Evolutionary conservation across 208 protist species (phyloP), one percentile per base, ranked within the genome.

Genomic region (Lotmaria passim): DNA sequence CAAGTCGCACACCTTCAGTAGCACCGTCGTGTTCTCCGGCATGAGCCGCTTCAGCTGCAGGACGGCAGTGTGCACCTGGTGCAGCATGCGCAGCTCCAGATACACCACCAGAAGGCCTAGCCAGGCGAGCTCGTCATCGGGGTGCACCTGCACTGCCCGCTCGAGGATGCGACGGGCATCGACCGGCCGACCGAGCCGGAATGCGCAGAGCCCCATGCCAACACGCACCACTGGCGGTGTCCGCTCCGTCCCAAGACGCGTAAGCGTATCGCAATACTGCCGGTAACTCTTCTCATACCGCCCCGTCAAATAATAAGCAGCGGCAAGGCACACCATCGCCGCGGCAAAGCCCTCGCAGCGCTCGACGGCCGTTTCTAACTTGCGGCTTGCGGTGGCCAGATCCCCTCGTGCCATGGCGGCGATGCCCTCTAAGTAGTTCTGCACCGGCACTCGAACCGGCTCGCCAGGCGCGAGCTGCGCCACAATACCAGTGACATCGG

Each of bases 141-240:
- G 61, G 66, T 94, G 73, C 30, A 89, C 73, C 64, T 83, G 72
- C 36, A 86, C 44, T 7, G 87, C 89, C 3, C 85, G 78, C 60
- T 93, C 82, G 17, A 96, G 71, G 46, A 81, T 83, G 66, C 82
- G 78, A 62, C 85, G 60, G 15, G 91, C 86, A 50, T 85, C 78
- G 8, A 75, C 75, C 0, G 78, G 67, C 0, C 79, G 59, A 24
- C 74, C 47, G n/a, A 96, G 58, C 30, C 82, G 80, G 69, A 82
- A 93, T 34, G 86, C 83, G 68, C 91, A 96, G 38, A 96, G 73
- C 5, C 77, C 88, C 85, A 96, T 90, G 39, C 91, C 91, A 0
- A 96, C 85, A 2, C 91, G 86, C 34, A 91, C 87, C 69, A 96
- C 73, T 15, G 84, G 65, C 46, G 91, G 91, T 10, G 80, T 73